phyloP scores from a whole-genome alignment of 768 basidiomycete species.

The Pleurotus cornucopiae region DNA sequence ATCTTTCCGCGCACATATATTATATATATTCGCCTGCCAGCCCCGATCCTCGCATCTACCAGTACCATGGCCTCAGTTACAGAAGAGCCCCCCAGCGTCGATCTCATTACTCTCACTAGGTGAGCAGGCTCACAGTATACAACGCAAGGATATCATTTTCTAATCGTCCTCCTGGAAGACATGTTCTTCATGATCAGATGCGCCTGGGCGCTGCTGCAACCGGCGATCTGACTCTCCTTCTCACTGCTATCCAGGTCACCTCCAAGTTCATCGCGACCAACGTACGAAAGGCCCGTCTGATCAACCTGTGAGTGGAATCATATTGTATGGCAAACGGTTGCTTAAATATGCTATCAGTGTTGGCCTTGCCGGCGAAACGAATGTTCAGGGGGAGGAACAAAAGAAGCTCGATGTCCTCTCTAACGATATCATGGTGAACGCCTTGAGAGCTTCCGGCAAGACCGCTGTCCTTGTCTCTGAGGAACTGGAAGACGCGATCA shows the following conservation, averaged over 20 bases:
- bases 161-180: slow-evolving; percentile 38
- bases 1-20: slow-evolving; percentile 6
- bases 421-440: slow-evolving; percentile 99
- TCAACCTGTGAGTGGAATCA: slow-evolving; percentile 76
- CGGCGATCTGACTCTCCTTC: slow-evolving; percentile 90
- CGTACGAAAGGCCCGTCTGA: slow-evolving; percentile 93
- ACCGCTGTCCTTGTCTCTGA: slow-evolving; percentile 96
- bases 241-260: slow-evolving; percentile 93
- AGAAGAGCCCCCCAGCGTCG: slow-evolving; percentile 69
- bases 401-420: slow-evolving; percentile 98
- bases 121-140: slow-evolving; percentile 26
- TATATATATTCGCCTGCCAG: neutral
- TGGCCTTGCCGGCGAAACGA: slow-evolving; percentile 93
- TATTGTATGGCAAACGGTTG: no score
- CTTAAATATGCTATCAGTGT: slow-evolving; percentile 49
- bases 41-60: slow-evolving; percentile 1
- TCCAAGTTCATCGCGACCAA: slow-evolving; percentile 98
- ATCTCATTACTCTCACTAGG: slow-evolving; percentile 93
- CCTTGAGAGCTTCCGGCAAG: slow-evolving; percentile 94
- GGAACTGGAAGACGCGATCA: slow-evolving; percentile 88
- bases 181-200: slow-evolving; percentile 84
- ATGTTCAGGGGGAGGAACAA: slow-evolving; percentile 98
- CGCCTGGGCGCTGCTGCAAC: slow-evolving; percentile 79
- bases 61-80: slow-evolving; percentile 27
- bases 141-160: slow-evolving; percentile 1